Conservation (phyloP, 1,284 basidiomycete genomes). For the Heliocybe sulcata region DNA sequence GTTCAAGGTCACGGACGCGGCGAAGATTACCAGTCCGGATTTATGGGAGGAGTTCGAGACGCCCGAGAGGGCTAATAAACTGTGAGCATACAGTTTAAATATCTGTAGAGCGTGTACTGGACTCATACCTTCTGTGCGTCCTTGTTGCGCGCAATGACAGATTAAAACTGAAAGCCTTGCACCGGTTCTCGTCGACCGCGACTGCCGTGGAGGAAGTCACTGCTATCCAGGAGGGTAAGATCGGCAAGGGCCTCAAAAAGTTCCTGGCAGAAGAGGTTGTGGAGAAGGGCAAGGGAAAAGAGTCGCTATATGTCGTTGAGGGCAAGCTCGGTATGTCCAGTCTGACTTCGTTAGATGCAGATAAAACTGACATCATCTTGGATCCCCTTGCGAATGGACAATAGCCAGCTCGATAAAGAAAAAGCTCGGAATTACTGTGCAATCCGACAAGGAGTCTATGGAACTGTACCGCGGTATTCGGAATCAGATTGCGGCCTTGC, state of each 20-base stretch:
- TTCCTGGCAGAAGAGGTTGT: slow-evolving; percentile 88
- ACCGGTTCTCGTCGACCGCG: slow-evolving; percentile 95
- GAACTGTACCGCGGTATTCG: slow-evolving; percentile 98
- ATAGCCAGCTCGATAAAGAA: slow-evolving; percentile 84
- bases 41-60: slow-evolving; percentile 91
- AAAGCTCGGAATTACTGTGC: slow-evolving; percentile 89
- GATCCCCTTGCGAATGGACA: slow-evolving; percentile 3
- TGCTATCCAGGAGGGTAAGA: slow-evolving; percentile 86
- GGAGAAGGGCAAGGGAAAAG: slow-evolving; percentile 85
- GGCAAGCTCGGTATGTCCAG: slow-evolving; percentile 75
- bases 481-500: slow-evolving; percentile 77
- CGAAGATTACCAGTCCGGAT: slow-evolving; percentile 82
- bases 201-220: slow-evolving; percentile 82
- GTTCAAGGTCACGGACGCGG: slow-evolving; percentile 91
- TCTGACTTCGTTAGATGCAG: background rate
- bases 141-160: slow-evolving; percentile 31
- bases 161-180: slow-evolving; percentile 90
- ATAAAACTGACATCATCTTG: background rate
- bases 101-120: slow-evolving; percentile 1
- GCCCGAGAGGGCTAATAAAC: slow-evolving; percentile 85
- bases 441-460: slow-evolving; percentile 53
- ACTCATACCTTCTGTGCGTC: background rate
- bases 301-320: slow-evolving; percentile 85
- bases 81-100: slow-evolving; percentile 50
- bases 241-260: slow-evolving; percentile 90